Conservation (phyloP, 208 protist genomes). For the Crithidia thermophila region DNA sequence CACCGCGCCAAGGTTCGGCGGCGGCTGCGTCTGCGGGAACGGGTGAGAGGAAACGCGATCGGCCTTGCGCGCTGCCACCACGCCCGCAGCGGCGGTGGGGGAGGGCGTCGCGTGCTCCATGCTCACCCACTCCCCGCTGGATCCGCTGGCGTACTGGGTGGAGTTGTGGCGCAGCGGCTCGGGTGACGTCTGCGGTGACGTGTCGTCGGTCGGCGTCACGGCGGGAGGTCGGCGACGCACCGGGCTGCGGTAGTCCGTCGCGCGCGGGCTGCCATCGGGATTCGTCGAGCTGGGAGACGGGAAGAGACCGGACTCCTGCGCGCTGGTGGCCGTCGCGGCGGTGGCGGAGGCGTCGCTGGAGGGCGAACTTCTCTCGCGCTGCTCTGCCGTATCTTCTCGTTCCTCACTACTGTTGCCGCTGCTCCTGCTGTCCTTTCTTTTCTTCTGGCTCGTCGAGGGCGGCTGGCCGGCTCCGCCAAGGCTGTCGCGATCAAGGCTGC, state of each 20-base stretch:
- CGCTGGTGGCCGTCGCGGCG: too few species aligned
- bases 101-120: neutral
- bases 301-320: neutral
- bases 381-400: neutral
- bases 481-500: neutral
- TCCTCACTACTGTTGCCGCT: neutral
- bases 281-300: neutral
- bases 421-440: neutral
- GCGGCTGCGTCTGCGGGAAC: neutral
- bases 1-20: neutral
- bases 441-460: neutral
- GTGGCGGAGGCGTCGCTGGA: too few species aligned
- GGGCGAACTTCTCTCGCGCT: neutral
- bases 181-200: neutral
- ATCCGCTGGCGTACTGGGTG: neutral
- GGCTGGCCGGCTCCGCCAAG: too few species aligned
- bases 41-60: neutral
- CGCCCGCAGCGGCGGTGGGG: neutral
- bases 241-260: slow-evolving; percentile 32
- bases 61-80: neutral
- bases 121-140: slow-evolving; percentile 1
- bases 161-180: neutral
- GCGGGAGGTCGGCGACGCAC: slow-evolving; percentile 15
- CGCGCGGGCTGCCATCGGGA: slow-evolving; percentile 13
- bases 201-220: slow-evolving; percentile 15